These are phyloP conservation scores for Neocallimastix lanati DNA, from an alignment of 192 early-diverging fungal species.

Conservation along the genomic window DNA sequence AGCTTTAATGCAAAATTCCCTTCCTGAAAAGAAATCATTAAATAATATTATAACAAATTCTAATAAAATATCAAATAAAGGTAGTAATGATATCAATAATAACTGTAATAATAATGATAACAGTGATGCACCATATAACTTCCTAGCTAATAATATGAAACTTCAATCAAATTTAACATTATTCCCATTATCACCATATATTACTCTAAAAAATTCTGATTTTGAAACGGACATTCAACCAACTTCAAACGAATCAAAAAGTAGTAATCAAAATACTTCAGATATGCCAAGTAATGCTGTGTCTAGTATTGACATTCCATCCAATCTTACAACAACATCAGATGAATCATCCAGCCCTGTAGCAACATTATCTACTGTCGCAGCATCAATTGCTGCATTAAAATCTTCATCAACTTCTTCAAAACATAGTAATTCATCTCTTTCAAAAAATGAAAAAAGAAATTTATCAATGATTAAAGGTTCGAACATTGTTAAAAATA, in stretches of 20 bases:
- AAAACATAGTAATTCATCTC: neutral
- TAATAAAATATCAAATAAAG: too few species aligned
- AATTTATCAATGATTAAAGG: neutral
- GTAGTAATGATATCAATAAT: too few species aligned
- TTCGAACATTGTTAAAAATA: neutral
- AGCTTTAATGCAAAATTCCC: too few species aligned
- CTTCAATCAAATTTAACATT: neutral
- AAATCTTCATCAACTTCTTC: neutral
- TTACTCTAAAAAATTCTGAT: neutral
- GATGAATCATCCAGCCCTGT: neutral
- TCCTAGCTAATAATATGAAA: neutral
- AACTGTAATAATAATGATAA: too few species aligned
- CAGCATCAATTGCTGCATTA: neutral
- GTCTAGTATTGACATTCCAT: too few species aligned
- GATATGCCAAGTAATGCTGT: too few species aligned
- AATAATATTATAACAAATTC: too few species aligned
- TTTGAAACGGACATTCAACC: neutral
- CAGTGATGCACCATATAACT: neutral
- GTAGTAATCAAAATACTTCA: too few species aligned
- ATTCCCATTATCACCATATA: neutral
- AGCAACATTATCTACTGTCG: neutral
- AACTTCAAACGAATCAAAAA: neutral
- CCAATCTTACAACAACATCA: neutral
- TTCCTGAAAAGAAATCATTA: too few species aligned
- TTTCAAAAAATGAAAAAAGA: neutral